phyloP scores from a whole-genome alignment of 2,329 filamentous ascomycete genomes.

The Lachnellula suecica region DNA sequence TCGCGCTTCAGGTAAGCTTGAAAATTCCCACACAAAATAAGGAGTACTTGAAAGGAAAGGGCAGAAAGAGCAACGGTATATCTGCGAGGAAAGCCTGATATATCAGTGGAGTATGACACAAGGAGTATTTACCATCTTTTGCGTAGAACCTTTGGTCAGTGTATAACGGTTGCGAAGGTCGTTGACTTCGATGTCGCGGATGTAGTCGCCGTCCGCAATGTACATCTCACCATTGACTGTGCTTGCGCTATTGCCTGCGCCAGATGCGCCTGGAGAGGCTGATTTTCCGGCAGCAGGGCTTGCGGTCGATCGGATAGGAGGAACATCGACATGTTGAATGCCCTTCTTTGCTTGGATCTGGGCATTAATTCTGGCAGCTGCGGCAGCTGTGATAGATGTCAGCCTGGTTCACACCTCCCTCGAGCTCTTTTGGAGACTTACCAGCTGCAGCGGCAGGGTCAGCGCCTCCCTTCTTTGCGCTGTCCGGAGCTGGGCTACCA shows the following conservation, averaged over 20 bases:
- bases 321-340: conserved; percentile 86
- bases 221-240: conserved; percentile 82
- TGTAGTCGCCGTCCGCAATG: conserved; percentile 93
- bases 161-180: conserved; percentile 95
- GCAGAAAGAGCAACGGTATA: conserved; percentile 30
- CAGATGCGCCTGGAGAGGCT: conserved; percentile 27
- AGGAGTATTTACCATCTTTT: conserved; percentile 98
- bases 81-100: conserved; percentile 41
- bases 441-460: conserved; percentile 79
- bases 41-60: conserved; percentile 33
- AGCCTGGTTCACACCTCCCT: conserved; percentile 13
- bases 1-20: conserved; percentile 68
- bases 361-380: conserved; percentile 84
- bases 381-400: conserved; percentile 61
- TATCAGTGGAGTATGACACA: conserved; percentile 68
- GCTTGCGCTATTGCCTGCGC: conserved; percentile 42
- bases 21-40: conserved; percentile 54
- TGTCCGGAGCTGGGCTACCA: conserved; percentile 30
- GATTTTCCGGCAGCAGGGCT: conserved; percentile 26
- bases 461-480: conserved; percentile 44
- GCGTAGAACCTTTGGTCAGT: conserved; percentile 93
- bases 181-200: conserved; percentile 99
- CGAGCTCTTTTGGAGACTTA: conserved; percentile 45
- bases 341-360: conserved; percentile 83
- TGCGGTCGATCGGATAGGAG: conserved; percentile 62